Percentiles rank a stretch among this genome's conserved stretches.
These are phyloP conservation scores for Onygenales sp. DNA, from an alignment of 2,329 filamentous ascomycete species.

Conservation along the genomic window DNA sequence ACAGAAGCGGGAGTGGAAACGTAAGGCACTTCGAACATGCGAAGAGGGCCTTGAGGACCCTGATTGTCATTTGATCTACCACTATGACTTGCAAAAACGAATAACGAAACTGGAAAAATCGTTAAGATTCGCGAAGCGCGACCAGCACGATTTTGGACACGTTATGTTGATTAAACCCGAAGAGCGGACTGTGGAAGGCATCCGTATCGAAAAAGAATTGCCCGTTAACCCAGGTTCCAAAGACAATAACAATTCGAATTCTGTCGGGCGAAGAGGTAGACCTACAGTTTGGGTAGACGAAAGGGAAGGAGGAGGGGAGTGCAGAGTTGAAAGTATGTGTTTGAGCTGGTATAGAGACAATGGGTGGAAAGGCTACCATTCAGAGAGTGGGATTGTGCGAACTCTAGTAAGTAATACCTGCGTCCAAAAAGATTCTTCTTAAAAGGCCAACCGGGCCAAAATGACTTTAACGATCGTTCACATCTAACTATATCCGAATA, in stretches of 20 bases:
- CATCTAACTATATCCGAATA: not conserved
- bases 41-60: conserved; percentile 79
- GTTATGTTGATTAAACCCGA: conserved; percentile 66
- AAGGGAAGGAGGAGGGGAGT: conserved; percentile 58
- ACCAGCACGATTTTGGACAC: conserved; percentile 89
- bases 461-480: not conserved
- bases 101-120: conserved; percentile 83
- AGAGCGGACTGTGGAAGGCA: conserved; percentile 66
- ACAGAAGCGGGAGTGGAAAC: conserved; percentile 76
- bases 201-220: conserved; percentile 58
- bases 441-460: not conserved
- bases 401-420: conserved; percentile 48
- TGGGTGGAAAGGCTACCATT: conserved; percentile 92
- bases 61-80: conserved; percentile 83
- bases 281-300: conserved; percentile 84
- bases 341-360: conserved; percentile 70
- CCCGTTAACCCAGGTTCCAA: conserved; percentile 13
- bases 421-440: not conserved
- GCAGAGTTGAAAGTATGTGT: conserved; percentile 90
- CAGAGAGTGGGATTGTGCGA: conserved; percentile 83
- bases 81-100: conserved; percentile 90
- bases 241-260: conserved; percentile 9
- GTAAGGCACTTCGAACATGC: conserved; percentile 67
- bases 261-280: conserved; percentile 22
- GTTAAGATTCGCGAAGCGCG: conserved; percentile 69